These are phyloP conservation scores for Aphanomyces stellatus DNA, from an alignment of 352 stramenopile genomes.

Conservation along the genomic window DNA sequence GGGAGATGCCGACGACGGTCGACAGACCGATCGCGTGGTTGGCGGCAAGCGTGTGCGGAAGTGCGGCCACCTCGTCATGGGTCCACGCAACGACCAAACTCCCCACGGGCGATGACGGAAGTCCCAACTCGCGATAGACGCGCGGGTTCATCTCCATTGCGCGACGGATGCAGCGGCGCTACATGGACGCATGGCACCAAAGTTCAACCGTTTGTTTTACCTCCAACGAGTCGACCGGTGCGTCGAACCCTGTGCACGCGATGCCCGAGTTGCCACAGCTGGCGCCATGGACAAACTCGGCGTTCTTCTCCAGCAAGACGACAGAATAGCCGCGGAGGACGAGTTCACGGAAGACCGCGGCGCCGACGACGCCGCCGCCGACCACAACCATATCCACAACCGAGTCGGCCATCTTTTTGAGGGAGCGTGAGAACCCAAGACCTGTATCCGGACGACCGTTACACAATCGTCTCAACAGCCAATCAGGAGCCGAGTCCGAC, in stretches of 20 bases:
- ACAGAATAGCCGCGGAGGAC: slow-evolving; percentile 33
- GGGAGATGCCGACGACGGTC: neutral
- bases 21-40: slow-evolving; percentile 11
- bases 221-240: slow-evolving; percentile 36
- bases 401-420: no score
- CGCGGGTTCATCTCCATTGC: slow-evolving; percentile 1
- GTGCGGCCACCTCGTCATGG: neutral
- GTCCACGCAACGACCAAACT: slow-evolving; percentile 18
- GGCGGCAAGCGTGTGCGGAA: slow-evolving; percentile 3
- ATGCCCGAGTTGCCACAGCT: slow-evolving; percentile 46
- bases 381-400: slow-evolving; percentile 25
- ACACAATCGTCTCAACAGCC: no score
- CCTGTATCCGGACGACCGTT: no score
- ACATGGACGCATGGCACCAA: no score
- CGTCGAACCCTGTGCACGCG: slow-evolving; percentile 55
- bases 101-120: slow-evolving; percentile 2
- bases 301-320: slow-evolving; percentile 34
- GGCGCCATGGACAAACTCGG: slow-evolving; percentile 29
- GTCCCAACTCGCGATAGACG: slow-evolving; percentile 17
- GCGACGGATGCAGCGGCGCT: slow-evolving; percentile 15
- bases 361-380: slow-evolving; percentile 50
- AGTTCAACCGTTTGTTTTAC: no score
- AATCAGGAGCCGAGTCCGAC: no score
- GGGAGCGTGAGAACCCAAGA: no score
- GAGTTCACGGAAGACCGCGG: slow-evolving; percentile 32